Evolutionary conservation across 2,329 filamentous ascomycete species (phyloP), one percentile per base, ranked within the genome.

Genomic region (Fusarium sp.): DNA sequence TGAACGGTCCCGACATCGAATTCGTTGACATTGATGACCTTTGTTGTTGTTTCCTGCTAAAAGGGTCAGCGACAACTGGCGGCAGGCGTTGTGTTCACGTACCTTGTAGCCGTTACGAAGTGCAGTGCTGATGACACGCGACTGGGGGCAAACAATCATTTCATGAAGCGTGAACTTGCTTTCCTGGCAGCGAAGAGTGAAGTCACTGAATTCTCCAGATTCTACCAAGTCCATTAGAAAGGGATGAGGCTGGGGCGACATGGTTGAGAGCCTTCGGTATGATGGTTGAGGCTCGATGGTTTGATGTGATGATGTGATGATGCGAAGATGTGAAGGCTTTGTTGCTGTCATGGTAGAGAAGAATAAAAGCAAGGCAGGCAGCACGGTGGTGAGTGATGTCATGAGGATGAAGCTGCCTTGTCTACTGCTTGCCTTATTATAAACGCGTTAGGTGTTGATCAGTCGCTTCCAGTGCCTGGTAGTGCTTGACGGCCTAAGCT

Each of bases 401-500:
- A 54, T 13, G 7, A 7, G 14, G 3, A 13, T 0, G 33, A 7
- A 4, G 24, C 4, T 28, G 8, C 3, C 11, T 14, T n/a, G 6
- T 5, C 7, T 14, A 9, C 6, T 1, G 1, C 1, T 28, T 6
- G 1, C 8, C n/a, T 8, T 4, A 0, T 18, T 5, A 15, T 3
- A 14, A 28, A 54, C 6, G 15, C 6, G 7, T 7, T 22, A 6
- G 26, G 2, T 3, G 20, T 54, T 30, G 39, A 0, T n/a, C 14
- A 15, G 24, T 13, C 1, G 33, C 33, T 28, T n/a, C 11, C 50
- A 39, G 24, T 39, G 50, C 50, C 24, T 18, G 6, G 6, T 24
- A 54, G 24, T 54, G 50, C 33, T 10, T 15, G 3, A 7, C 20
- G 2, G 24, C 20, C 33, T 3, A n/a, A 1, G 7, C 11, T n/a